A percentile compares a stretch with the other conserved stretches of the same genome.
phyloP scores from a whole-genome alignment of 495 filamentous ascomycete genomes.

The Daldinia childiae region DNA sequence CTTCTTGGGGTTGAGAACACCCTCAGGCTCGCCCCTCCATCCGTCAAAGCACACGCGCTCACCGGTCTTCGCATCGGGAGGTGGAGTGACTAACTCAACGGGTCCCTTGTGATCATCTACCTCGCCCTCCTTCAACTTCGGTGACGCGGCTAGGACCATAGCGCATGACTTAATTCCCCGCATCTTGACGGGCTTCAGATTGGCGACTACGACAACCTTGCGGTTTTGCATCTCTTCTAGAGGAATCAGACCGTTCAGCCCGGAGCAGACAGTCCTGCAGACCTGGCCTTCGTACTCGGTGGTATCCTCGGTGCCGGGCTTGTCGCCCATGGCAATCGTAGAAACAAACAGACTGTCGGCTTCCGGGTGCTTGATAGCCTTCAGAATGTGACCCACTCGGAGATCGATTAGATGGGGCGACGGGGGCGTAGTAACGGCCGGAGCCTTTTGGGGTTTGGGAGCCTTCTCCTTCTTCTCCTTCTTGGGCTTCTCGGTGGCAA shows the following conservation, averaged over 20 bases:
- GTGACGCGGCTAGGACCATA: slow-evolving; percentile 97
- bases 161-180: slow-evolving; percentile 93
- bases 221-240: slow-evolving; percentile 95
- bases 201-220: slow-evolving; percentile 94
- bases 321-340: slow-evolving; percentile 95
- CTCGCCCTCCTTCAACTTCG: slow-evolving; percentile 76
- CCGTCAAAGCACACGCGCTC: slow-evolving; percentile 93
- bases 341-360: slow-evolving; percentile 95
- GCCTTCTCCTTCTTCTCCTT: slow-evolving; percentile 88
- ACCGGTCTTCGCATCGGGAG: slow-evolving; percentile 78
- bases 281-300: slow-evolving; percentile 85
- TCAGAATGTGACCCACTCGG: slow-evolving; percentile 94
- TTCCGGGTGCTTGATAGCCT: slow-evolving; percentile 93
- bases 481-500: slow-evolving; percentile 67
- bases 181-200: slow-evolving; percentile 99
- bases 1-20: slow-evolving; percentile 96
- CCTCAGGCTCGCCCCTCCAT: slow-evolving; percentile 91
- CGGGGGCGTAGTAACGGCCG: slow-evolving; percentile 72
- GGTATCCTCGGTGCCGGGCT: slow-evolving; percentile 85
- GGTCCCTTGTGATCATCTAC: slow-evolving; percentile 87
- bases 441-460: slow-evolving; percentile 71
- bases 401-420: slow-evolving; percentile 91
- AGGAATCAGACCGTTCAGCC: slow-evolving; percentile 90
- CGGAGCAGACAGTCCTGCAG: slow-evolving; percentile 94
- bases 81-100: slow-evolving; percentile 91